These are phyloP conservation scores for Hypoxylon lenormandii DNA, from an alignment of 495 filamentous ascomycete genomes.

Conservation along the genomic window DNA sequence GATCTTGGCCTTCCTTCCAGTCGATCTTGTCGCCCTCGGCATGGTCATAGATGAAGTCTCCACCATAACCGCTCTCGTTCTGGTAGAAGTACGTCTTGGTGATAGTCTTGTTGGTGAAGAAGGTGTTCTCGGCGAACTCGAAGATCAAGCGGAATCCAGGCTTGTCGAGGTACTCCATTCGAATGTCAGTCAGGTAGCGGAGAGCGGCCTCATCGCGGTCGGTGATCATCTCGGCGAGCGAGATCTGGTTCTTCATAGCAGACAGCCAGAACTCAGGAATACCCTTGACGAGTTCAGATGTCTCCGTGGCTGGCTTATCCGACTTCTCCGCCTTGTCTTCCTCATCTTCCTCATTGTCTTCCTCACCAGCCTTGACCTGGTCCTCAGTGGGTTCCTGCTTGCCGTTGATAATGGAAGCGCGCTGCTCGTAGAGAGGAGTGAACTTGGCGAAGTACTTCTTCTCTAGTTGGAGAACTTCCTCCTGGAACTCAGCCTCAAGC, in stretches of 20 bases:
- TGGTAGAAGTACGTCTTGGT: slow-evolving; percentile 99
- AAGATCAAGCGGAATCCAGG: slow-evolving; percentile 98
- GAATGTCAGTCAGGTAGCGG: slow-evolving; percentile 90
- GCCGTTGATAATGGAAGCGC: slow-evolving; percentile 92
- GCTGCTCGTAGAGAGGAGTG: slow-evolving; percentile 95
- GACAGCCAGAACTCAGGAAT: slow-evolving; percentile 99
- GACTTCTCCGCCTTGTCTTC: slow-evolving; percentile 69
- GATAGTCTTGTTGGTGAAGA: slow-evolving; percentile 95
- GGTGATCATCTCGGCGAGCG: slow-evolving; percentile 96
- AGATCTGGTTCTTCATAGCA: slow-evolving; percentile 99
- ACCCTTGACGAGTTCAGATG: slow-evolving; percentile 67
- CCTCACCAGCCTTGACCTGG: slow-evolving; percentile 87
- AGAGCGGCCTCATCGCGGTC: slow-evolving; percentile 94
- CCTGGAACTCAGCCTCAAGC: slow-evolving; percentile 96
- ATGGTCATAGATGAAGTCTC: slow-evolving; percentile 99
- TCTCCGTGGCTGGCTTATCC: slow-evolving; percentile 64
- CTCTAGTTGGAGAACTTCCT: slow-evolving; percentile 95
- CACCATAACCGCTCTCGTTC: slow-evolving; percentile 96
- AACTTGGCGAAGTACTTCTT: slow-evolving; percentile 99
- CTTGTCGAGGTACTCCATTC: slow-evolving; percentile 98
- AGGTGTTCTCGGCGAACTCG: slow-evolving; percentile 93
- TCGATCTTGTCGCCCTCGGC: slow-evolving; percentile 97
- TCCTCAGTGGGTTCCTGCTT: slow-evolving; percentile 82
- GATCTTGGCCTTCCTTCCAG: slow-evolving; percentile 92
- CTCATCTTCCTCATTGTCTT: slow-evolving; percentile 76